phyloP scores from a whole-genome alignment of 768 basidiomycete genomes.

The Cubamyces lactineus region DNA sequence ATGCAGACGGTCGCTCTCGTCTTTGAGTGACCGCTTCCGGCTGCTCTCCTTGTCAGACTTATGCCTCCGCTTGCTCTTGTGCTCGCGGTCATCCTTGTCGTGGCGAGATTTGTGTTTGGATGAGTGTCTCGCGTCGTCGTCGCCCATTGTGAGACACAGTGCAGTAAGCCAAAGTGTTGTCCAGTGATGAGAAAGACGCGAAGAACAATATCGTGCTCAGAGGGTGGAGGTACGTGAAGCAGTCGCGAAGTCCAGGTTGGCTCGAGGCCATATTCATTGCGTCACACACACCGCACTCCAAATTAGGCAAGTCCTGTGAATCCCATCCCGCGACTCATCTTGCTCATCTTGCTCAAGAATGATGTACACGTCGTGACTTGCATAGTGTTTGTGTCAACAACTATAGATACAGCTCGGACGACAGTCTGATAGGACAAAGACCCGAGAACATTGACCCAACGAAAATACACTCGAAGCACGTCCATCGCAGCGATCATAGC shows the following conservation, averaged over 20 bases:
- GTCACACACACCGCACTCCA: slow-evolving; percentile 14
- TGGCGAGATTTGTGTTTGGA: slow-evolving; percentile 40
- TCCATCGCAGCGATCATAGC: slow-evolving; percentile 12
- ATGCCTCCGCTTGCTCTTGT: slow-evolving; percentile 58
- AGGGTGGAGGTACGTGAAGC: no score
- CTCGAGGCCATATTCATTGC: neutral
- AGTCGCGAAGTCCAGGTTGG: no score
- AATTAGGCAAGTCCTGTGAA: slow-evolving; percentile 10
- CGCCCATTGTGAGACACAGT: slow-evolving; percentile 19
- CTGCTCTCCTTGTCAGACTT: slow-evolving; percentile 48
- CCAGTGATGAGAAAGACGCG: neutral
- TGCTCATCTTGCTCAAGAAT: neutral
- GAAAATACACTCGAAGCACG: neutral
- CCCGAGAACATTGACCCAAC: neutral
- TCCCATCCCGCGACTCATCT: neutral
- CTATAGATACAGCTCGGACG: slow-evolving; percentile 10
- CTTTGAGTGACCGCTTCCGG: slow-evolving; percentile 39
- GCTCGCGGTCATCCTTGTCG: slow-evolving; percentile 46
- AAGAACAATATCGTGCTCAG: no score
- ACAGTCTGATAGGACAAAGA: neutral
- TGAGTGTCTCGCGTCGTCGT: slow-evolving; percentile 27
- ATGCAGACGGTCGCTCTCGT: slow-evolving; percentile 44
- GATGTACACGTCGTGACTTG: neutral
- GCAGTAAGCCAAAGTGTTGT: neutral
- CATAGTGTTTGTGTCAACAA: neutral